phyloP scores from a whole-genome alignment of 179 eudicot genomes.

The Beta macrorhiza region DNA sequence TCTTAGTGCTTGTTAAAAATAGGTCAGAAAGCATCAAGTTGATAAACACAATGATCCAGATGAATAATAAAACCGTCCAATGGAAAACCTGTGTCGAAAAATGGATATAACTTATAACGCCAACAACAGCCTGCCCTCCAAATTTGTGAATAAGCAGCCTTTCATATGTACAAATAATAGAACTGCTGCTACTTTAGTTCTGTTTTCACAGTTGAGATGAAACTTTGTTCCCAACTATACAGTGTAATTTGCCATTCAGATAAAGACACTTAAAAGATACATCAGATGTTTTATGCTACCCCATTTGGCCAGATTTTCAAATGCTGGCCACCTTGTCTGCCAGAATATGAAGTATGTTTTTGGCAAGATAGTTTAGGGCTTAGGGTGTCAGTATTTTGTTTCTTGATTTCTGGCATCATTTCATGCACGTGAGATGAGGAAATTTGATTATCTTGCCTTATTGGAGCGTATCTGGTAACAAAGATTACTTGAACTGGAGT shows the following conservation, averaged over 20 bases:
- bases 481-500: neutral
- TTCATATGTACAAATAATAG: neutral
- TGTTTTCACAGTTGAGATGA: neutral
- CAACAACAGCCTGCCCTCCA: neutral
- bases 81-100: neutral
- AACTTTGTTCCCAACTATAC: neutral
- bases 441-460: neutral
- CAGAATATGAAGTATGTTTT: neutral
- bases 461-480: neutral
- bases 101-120: neutral
- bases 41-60: neutral
- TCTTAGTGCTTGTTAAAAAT: neutral
- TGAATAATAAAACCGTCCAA: neutral
- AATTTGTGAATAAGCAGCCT: conserved; percentile 1
- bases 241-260: neutral
- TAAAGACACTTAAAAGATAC: neutral
- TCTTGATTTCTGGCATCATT: neutral
- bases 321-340: neutral
- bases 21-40: neutral
- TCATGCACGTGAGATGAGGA: neutral
- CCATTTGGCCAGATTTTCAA: neutral
- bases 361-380: neutral
- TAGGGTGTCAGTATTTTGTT: neutral
- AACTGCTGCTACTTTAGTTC: neutral
- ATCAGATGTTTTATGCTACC: neutral